Percentiles rank a stretch among this genome's conserved stretches.
These are phyloP conservation scores for Fragilaria radians DNA, from an alignment of 108 stramenopile species.

Conservation along the genomic window DNA sequence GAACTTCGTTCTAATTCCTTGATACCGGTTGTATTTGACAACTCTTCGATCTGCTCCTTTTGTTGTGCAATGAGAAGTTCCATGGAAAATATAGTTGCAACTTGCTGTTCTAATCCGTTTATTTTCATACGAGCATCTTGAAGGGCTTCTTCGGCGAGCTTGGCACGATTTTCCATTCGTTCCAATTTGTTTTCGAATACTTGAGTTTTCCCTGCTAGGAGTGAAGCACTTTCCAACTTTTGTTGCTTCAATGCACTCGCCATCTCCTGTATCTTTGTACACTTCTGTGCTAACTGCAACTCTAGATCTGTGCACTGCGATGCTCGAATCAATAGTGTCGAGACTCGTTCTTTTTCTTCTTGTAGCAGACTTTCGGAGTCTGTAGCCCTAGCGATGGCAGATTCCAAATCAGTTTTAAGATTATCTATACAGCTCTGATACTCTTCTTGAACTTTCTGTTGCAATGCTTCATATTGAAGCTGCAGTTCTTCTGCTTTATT, in stretches of 20 bases:
- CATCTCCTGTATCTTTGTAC: not conserved
- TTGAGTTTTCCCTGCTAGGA: not conserved
- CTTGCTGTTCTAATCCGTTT: not conserved
- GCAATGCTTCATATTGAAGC: constrained; percentile 10
- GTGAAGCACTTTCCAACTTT: not conserved
- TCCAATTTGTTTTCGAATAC: not conserved
- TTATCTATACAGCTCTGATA: not conserved
- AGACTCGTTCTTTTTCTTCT: not conserved
- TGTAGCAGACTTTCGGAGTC: not conserved
- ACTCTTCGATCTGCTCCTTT: not conserved
- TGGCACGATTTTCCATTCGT: not conserved
- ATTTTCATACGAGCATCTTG: not conserved
- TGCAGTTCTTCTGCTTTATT: constrained; percentile 25
- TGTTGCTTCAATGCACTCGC: not conserved
- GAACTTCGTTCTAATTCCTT: not conserved
- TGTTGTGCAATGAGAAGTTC: not conserved
- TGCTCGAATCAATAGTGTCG: not conserved
- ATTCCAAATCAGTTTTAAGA: constrained; percentile 6
- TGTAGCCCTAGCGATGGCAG: not conserved
- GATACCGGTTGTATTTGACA: not conserved
- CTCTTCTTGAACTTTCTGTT: constrained; percentile 17
- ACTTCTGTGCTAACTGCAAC: not conserved
- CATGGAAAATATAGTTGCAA: not conserved
- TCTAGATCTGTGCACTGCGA: not conserved
- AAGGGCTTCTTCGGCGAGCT: not conserved